Evolutionary conservation across 305 asterid species (phyloP).

Genomic region (Rubia tinctorum): DNA sequence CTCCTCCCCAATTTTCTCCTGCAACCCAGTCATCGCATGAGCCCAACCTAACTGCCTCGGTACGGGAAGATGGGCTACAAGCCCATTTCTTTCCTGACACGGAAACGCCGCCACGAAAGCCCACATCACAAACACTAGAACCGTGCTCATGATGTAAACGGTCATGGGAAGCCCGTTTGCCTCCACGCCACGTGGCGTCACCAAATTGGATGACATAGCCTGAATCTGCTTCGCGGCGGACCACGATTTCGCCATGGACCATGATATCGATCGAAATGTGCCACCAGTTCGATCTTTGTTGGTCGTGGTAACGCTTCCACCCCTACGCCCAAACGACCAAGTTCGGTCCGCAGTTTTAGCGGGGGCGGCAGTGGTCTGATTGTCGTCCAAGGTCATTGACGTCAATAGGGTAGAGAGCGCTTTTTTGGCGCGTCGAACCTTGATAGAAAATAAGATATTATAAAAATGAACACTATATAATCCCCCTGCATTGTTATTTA

Average conservation of each 20-base stretch:
- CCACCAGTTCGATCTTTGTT: conserved; percentile 32
- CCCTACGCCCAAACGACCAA: conserved; percentile 70
- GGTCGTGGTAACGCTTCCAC: conserved; percentile 2
- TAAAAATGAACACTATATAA: too few species aligned
- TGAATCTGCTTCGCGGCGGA: conserved; percentile 79
- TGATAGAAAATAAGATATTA: background rate
- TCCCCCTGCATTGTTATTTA: too few species aligned
- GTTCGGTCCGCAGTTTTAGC: conserved; percentile 59
- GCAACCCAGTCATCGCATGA: conserved; percentile 48
- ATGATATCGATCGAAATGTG: conserved; percentile 57
- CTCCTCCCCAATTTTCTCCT: conserved; percentile 78
- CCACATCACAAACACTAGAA: conserved; percentile 81
- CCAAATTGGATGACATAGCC: conserved; percentile 55
- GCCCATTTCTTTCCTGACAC: conserved; percentile 76
- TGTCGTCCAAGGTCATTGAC: conserved; percentile 64
- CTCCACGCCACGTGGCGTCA: conserved; percentile 76
- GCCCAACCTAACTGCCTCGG: conserved; percentile 70
- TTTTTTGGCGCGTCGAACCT: conserved; percentile 49
- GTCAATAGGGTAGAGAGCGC: conserved; percentile 53
- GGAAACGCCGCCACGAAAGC: conserved; percentile 82
- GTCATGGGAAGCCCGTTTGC: conserved; percentile 52
- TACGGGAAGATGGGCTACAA: conserved; percentile 45
- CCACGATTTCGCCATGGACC: conserved; percentile 74
- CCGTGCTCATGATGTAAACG: conserved; percentile 53
- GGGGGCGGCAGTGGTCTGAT: conserved; percentile 36